Percentiles rank a stretch among this genome's conserved stretches.
Evolutionary conservation across 2,329 filamentous ascomycete species (phyloP).

Genomic region (Penicillium sp.): DNA sequence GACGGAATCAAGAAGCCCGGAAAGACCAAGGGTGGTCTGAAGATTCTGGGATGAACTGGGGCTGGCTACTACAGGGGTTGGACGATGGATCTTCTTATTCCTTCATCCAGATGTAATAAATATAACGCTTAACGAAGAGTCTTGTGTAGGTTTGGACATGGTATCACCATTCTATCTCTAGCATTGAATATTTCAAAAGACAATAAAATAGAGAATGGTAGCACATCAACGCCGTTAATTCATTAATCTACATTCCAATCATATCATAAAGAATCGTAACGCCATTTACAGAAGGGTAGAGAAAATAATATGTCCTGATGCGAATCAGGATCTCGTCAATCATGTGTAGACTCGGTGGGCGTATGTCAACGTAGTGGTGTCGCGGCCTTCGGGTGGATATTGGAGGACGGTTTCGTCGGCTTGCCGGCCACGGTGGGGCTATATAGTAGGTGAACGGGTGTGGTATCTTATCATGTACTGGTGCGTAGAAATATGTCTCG

Average conservation of each 20-base stretch:
- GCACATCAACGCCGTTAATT: background rate
- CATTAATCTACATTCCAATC: background rate
- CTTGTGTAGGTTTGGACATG: background rate
- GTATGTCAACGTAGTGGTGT: background rate
- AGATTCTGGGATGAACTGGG: constrained; percentile 46
- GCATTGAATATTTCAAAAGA: background rate
- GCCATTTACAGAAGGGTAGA: constrained; percentile 5
- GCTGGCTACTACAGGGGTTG: background rate
- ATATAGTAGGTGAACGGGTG: too few species aligned
- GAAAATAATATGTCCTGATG: background rate
- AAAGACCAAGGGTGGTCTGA: constrained; percentile 53
- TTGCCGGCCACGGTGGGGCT: too few species aligned
- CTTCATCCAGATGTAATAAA: constrained; percentile 1
- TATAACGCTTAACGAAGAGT: background rate
- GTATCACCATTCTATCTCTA: background rate
- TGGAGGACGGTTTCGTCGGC: background rate
- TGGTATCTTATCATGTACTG: too few species aligned
- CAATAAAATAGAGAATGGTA: background rate
- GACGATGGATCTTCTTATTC: background rate
- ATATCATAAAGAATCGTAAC: constrained; percentile 1
- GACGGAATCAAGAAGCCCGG: constrained; percentile 52
- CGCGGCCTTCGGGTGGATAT: background rate
- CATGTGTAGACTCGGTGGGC: background rate
- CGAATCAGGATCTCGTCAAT: constrained; percentile 6
- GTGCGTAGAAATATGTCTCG: background rate